Base-by-base conservation (phyloP, 2,329 filamentous ascomycete species). In the Aspergillus sp. region DNA sequence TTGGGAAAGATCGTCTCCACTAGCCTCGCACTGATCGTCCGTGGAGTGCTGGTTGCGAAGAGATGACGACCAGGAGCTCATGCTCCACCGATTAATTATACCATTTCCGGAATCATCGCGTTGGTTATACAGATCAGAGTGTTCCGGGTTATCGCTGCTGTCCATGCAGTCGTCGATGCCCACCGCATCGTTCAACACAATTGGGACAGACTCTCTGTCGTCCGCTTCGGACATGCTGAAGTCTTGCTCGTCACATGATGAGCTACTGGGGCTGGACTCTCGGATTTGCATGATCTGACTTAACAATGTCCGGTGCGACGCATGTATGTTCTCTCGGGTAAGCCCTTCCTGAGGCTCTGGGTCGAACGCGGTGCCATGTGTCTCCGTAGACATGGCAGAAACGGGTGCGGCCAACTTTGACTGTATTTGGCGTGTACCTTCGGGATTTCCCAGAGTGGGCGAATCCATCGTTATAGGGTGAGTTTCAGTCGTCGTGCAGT, bases 311-410 rank as follows among this genome's bases (percentile, higher is more conserved):
- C 71, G 67, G 47, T 76, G 70, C 20, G 69, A 67, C 7, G 59
- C 42, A 50, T 65, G 64, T 17, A 65, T 45, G 14, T 68, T 64
- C 23, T 66, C 61, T 51, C 61, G 66, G 51, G 61, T 79, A 72
- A 71, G 58, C n/a, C 85, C 81, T 1, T 80, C 82, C 65, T 91
- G 88, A 19, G 85, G 79, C 60, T 91, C 88, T n/a, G 78, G 80
- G 59, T 91, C 88, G 59, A 91, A 88, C 25, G 70, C 67, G 4
- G 76, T 78, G 32, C 70, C 70, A 61, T 89, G 85, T 0, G 87
- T 90, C 6, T 80, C 80, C 40, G 79, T 79, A n/a, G 85, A 86
- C 5, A 83, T 75, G 25, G 84, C 78, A 10, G 71, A 73, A 13
- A 58, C 52, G 31, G 66, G 62, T 14, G 54, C 34, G 14, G 47